Base-by-base conservation (phyloP, 2,329 filamentous ascomycete species). In the Grosmannia huntii region DNA sequence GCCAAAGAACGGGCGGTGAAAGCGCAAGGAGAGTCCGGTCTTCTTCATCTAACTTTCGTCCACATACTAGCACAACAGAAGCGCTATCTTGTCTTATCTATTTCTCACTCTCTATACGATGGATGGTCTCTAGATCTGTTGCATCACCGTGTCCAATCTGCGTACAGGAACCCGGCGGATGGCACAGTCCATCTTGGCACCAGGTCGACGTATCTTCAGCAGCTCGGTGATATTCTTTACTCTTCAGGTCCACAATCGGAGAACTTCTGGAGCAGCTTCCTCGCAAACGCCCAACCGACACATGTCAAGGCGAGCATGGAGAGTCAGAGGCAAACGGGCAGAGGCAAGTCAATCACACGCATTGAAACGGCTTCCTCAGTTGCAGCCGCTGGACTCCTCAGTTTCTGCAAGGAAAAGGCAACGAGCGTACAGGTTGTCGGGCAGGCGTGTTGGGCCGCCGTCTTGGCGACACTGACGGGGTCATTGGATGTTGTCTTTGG, bases 31-130 rank as follows among this genome's bases (percentile, higher is more conserved):
- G 57, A 56, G 10, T 65, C 67, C 0, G 56, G 70, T 10, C 65
- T 85, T 3, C 69, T 85, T 7, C 80, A 82, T 57, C 65, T 85
- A 0, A 69, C 68, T 0, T 70, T 81, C 56, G 70, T 70, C 3
- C 65, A 60, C 6, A 66, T 69, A 1, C 5, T 27, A 3, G n/a
- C 50, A 10, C 70, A 61, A 3, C 64, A 60, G 16, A 66, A 64
- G 41, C 69, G 60, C 4, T 81, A 77, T 58, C 62, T 85, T 1
- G 66, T 85, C 5, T 68, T 96, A 1, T 91, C 89, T 0, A 83
- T 96, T 46, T 80, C 90, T 0, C 91, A 96, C 70, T 89, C 90
- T 1, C 76, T 96, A 23, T 96, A 96, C 63, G 91, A 96, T 66
- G 91, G 91, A 0, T 90, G 85, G 81, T 95, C 90, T 3, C 77